A percentile compares a stretch with the other conserved stretches of the same genome.
Evolutionary conservation across 2,329 filamentous ascomycete genomes (phyloP).

Genomic region (Aspergillus felis): DNA sequence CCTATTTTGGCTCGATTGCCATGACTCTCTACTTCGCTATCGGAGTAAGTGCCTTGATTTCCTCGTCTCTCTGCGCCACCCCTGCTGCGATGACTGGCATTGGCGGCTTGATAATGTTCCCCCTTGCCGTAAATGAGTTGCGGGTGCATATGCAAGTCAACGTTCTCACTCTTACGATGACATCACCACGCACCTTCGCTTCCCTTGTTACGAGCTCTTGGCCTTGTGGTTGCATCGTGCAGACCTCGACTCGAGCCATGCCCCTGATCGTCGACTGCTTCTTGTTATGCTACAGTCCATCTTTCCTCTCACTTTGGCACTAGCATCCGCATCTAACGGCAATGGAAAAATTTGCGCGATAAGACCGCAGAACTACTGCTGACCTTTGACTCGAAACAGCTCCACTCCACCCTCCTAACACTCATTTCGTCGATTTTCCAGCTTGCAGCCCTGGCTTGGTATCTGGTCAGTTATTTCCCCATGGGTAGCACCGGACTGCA

Average conservation of each 20-base stretch:
- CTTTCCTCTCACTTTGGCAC: neutral
- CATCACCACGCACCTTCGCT: conserved; percentile 1
- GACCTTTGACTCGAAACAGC: conserved; percentile 48
- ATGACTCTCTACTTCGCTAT: conserved; percentile 89
- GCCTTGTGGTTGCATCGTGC: neutral
- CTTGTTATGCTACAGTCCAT: neutral
- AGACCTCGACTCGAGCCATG: neutral
- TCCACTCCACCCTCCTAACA: conserved; percentile 79
- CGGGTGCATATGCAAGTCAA: neutral
- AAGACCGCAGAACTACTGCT: conserved; percentile 6
- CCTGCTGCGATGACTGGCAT: neutral
- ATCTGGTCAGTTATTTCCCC: conserved; percentile 94
- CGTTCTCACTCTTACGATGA: conserved; percentile 6
- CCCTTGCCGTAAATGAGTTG: neutral
- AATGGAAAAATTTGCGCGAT: neutral
- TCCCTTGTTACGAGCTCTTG: neutral
- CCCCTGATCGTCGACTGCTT: neutral
- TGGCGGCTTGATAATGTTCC: neutral
- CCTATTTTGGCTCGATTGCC: conserved; percentile 89
- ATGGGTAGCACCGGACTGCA: conserved; percentile 90
- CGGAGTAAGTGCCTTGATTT: conserved; percentile 63
- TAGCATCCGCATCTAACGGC: neutral
- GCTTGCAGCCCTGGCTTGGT: conserved; percentile 80
- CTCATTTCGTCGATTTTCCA: conserved; percentile 80
- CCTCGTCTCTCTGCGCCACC: conserved; percentile 9